Base-by-base conservation (phyloP, 805 yeast species). In the Candida sanyiensis region DNA sequence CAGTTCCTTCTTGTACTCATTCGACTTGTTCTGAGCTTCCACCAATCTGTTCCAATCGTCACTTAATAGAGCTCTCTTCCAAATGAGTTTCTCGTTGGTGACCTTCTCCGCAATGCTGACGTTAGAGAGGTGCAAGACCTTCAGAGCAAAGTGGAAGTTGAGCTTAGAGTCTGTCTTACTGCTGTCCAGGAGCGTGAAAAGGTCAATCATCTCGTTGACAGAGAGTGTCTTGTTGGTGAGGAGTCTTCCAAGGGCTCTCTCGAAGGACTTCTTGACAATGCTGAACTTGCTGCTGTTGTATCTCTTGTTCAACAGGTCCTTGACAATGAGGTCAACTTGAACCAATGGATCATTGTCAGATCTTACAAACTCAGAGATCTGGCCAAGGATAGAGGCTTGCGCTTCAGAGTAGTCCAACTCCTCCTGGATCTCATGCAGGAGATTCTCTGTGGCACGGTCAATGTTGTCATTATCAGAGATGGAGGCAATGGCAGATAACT, bases 1-100 rank as follows among this genome's bases (percentile, higher is more conserved):
- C 37, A 57, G 61, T 17, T 58, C 55, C 49, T 64, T 65, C 26
- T 63, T 56, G 39, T 51, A 63, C 27, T 69, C 73, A 35, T 69
- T 73, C 2, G 69, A 57, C 36, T 67, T 61, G 35, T 56, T 59
- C 39, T 66, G 59, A 6, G 62, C 51, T 24, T 56, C 43, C 6
- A 58, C 54, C 11, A 75, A 56, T 15, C 57, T 51, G 6, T 54
- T 44, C 81, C 84, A 76, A 45, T 74, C 67, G 46, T 80, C 83
- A 44, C 49, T 57, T 33, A 63, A 59, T 17, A 83, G 58, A 33
- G 81, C 64, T 45, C 88, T 64, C 46, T 73, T 67, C 87, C 89
- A 83, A 0, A 80, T 58, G 7, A 66, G 46, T 7, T 60, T 57
- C 31, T 61, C 65, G 33, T 59, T 59, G 18, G 61, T 54, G 3